Conservation (phyloP, 495 filamentous ascomycete species). For the Penicillium egyptiacum region DNA sequence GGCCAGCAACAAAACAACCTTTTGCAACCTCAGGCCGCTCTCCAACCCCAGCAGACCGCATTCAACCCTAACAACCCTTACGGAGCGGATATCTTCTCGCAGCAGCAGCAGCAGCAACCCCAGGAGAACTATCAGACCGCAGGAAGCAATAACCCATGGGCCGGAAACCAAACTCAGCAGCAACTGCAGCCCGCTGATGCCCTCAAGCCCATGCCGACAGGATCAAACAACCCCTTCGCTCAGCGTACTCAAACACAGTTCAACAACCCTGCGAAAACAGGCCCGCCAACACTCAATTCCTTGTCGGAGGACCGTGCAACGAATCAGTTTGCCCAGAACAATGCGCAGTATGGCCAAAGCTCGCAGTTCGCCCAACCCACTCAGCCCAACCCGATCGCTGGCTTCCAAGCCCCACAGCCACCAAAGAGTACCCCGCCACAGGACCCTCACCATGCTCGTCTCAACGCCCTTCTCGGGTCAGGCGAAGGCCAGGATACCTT, state of each 20-base stretch:
- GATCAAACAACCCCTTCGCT: conserved; percentile 97
- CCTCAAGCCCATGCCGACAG: conserved; percentile 63
- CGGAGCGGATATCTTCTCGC: conserved; percentile 47
- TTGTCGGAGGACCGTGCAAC: conserved; percentile 71
- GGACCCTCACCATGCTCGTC: conserved; percentile 77
- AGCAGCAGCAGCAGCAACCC: conserved; percentile 48
- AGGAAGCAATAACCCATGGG: conserved; percentile 83
- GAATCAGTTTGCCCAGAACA: conserved; percentile 47
- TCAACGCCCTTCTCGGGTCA: conserved; percentile 83
- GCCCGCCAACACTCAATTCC: conserved; percentile 65
- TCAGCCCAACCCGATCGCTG: conserved; percentile 51
- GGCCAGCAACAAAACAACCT: conserved; percentile 53
- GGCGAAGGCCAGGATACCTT: conserved; percentile 97
- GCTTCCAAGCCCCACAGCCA: conserved; percentile 50
- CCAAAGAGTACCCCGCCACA: conserved; percentile 49
- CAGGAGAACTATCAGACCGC: conserved; percentile 63
- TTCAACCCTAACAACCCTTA: conserved; percentile 73
- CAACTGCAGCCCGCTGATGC: conserved; percentile 30
- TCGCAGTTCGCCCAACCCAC: conserved; percentile 32
- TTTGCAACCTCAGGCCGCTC: conserved; percentile 48
- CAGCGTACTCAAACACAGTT: conserved; percentile 54
- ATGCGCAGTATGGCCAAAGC: conserved; percentile 50
- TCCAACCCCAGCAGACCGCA: conserved; percentile 72
- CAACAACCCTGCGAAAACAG: conserved; percentile 61
- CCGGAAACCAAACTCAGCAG: conserved; percentile 43